Percentiles rank a stretch among this genome's conserved stretches.
These are phyloP conservation scores for Arachnopeziza araneosa DNA, from an alignment of 2,329 filamentous ascomycete genomes.

Conservation along the genomic window DNA sequence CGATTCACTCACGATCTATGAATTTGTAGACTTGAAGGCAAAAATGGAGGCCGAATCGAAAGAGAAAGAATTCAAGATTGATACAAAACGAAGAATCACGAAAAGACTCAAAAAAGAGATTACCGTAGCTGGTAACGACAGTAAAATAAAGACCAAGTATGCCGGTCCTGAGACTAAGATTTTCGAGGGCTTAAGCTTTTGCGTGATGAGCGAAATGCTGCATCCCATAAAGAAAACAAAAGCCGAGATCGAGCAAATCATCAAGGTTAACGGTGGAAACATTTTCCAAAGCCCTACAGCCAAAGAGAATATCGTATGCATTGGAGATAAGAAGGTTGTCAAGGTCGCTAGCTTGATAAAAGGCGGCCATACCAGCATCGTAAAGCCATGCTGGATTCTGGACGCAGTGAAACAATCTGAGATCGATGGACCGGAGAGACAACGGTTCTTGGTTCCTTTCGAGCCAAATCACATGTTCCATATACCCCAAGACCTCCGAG, in stretches of 20 bases:
- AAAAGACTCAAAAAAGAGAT: conserved; percentile 65
- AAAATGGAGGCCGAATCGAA: conserved; percentile 65
- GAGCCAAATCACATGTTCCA: conserved; percentile 66
- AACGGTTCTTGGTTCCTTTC: conserved; percentile 55
- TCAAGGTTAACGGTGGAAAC: conserved; percentile 78
- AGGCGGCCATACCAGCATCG: conserved; percentile 61
- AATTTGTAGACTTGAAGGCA: conserved; percentile 67
- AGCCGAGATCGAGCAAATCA: conserved; percentile 68
- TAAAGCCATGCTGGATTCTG: conserved; percentile 75
- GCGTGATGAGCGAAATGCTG: conserved; percentile 71
- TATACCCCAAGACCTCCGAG: conserved; percentile 50
- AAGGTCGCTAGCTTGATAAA: conserved; percentile 82
- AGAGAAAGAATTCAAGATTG: conserved; percentile 73
- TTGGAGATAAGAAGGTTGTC: conserved; percentile 75
- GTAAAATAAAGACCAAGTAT: conserved; percentile 44
- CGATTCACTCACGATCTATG: conserved; percentile 68
- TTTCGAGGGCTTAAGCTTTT: conserved; percentile 75
- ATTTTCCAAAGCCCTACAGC: conserved; percentile 69
- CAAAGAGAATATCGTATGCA: conserved; percentile 57
- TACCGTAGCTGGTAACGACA: conserved; percentile 65
- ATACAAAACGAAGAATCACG: conserved; percentile 52
- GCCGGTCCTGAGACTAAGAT: conserved; percentile 54
- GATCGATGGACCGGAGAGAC: conserved; percentile 41
- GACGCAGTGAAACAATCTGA: conserved; percentile 56
- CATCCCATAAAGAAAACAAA: conserved; percentile 70